Percentiles rank a stretch among this genome's conserved stretches.
These are phyloP conservation scores for Gilbertella persicaria DNA, from an alignment of 371 early-diverging fungal species.

Conservation along the genomic window DNA sequence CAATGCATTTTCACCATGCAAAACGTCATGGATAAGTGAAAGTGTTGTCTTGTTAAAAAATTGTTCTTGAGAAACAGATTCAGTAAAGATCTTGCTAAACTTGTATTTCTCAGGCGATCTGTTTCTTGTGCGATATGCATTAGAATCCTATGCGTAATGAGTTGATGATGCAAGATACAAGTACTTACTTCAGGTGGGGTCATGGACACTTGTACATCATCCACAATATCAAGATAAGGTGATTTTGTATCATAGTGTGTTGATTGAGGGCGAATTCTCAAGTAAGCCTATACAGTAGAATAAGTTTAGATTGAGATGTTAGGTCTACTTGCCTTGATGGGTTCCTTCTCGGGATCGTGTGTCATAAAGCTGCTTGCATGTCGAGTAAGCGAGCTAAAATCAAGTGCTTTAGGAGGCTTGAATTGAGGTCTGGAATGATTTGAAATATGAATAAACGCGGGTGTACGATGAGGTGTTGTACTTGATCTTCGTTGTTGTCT, in stretches of 20 bases:
- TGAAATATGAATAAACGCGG: background rate
- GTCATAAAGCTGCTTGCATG: conserved; percentile 7
- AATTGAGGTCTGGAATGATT: background rate
- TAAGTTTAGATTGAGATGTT: background rate
- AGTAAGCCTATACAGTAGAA: conserved; percentile 36
- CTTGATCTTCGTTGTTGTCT: no score
- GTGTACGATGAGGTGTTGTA: no score
- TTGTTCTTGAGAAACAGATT: conserved; percentile 47
- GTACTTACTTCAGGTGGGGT: conserved; percentile 47
- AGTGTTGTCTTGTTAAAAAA: conserved; percentile 65
- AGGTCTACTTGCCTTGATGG: conserved; percentile 15
- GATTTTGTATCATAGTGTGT: conserved; percentile 12
- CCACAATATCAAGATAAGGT: conserved; percentile 53
- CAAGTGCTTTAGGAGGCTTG: conserved; percentile 5
- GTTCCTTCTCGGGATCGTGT: conserved; percentile 31
- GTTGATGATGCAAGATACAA: background rate
- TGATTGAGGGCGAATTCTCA: conserved; percentile 43
- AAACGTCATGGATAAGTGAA: conserved; percentile 52
- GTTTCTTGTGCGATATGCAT: conserved; percentile 45
- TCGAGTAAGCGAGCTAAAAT: conserved; percentile 6
- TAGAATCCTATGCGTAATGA: conserved; percentile 26
- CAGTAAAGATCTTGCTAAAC: conserved; percentile 66
- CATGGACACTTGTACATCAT: conserved; percentile 47
- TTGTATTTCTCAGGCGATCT: conserved; percentile 58
- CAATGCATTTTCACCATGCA: conserved; percentile 65